A percentile compares a stretch with the other conserved stretches of the same genome.
Conservation (phyloP, 2,329 filamentous ascomycete genomes). For the Cladosporium halotolerans region DNA sequence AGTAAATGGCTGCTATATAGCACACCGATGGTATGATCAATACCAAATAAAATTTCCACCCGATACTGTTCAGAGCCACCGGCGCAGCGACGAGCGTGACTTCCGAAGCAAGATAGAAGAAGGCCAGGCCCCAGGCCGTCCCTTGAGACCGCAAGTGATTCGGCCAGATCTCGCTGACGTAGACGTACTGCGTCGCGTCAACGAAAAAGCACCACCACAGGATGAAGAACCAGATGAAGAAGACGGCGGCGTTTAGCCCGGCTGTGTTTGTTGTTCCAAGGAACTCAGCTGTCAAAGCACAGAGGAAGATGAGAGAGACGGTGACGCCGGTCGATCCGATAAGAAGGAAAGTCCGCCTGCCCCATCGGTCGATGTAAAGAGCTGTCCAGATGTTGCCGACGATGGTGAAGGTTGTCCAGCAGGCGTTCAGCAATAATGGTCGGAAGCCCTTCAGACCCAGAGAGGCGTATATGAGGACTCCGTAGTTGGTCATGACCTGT, state of each 20-base stretch:
- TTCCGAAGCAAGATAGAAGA: conserved; percentile 32
- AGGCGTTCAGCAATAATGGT: conserved; percentile 39
- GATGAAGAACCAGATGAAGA: conserved; percentile 38
- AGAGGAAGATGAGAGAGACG: conserved; percentile 36
- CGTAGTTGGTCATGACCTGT: conserved; percentile 32
- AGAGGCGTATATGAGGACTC: conserved; percentile 33
- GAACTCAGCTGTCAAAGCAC: conserved; percentile 32
- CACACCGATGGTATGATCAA: conserved; percentile 14
- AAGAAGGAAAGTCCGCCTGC: conserved; percentile 38
- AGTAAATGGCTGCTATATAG: conserved; percentile 12
- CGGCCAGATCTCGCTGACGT: conserved; percentile 42
- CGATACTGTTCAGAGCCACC: conserved; percentile 21
- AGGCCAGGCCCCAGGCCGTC: conserved; percentile 32
- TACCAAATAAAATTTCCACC: conserved; percentile 19
- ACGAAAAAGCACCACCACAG: conserved; percentile 39
- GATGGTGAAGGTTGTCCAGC: conserved; percentile 39
- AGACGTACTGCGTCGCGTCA: conserved; percentile 44
- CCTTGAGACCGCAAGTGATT: conserved; percentile 35
- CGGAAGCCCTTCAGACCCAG: conserved; percentile 34
- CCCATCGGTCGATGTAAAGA: conserved; percentile 34
- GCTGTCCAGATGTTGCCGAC: conserved; percentile 37
- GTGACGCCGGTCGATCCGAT: conserved; percentile 37
- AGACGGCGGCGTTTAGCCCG: conserved; percentile 33
- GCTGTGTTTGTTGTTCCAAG: conserved; percentile 30
- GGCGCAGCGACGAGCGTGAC: conserved; percentile 30